Evolutionary conservation across 164 flowering plant species (phyloP).

Genomic region (Nelumbo lutea): DNA sequence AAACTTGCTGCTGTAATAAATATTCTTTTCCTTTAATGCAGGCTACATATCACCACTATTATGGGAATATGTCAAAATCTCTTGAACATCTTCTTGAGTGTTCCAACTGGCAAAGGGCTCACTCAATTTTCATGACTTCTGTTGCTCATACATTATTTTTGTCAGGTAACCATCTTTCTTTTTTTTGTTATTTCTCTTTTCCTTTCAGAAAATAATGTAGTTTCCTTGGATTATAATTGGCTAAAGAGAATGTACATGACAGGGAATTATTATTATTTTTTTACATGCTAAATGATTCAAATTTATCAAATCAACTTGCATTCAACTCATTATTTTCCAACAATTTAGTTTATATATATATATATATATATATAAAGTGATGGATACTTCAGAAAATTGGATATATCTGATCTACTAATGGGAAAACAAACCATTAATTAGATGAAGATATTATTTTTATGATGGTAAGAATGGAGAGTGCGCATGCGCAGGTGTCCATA

Average conservation of each 20-base stretch:
- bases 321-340: not conserved
- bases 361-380: not conserved
- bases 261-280: not conserved
- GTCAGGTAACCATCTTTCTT: conserved; percentile 46
- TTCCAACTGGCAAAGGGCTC: conserved; percentile 87
- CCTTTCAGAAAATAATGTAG: too few relatives aligned
- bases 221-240: too few relatives aligned
- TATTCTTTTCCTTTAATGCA: conserved; percentile 32
- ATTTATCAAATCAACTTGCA: not conserved
- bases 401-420: too few relatives aligned
- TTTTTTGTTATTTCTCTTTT: not conserved
- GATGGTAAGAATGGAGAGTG: too few relatives aligned
- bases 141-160: conserved; percentile 73
- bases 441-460: too few relatives aligned
- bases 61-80: conserved; percentile 58
- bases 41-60: conserved; percentile 74
- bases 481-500: too few relatives aligned
- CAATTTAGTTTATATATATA: not conserved
- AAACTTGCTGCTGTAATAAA: not conserved
- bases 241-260: too few relatives aligned
- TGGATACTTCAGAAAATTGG: too few relatives aligned
- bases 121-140: conserved; percentile 73
- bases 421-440: too few relatives aligned
- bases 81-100: conserved; percentile 75
- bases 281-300: not conserved